phyloP scores from a whole-genome alignment of 2,329 filamentous ascomycete species.

The Aspergillus awamori region DNA sequence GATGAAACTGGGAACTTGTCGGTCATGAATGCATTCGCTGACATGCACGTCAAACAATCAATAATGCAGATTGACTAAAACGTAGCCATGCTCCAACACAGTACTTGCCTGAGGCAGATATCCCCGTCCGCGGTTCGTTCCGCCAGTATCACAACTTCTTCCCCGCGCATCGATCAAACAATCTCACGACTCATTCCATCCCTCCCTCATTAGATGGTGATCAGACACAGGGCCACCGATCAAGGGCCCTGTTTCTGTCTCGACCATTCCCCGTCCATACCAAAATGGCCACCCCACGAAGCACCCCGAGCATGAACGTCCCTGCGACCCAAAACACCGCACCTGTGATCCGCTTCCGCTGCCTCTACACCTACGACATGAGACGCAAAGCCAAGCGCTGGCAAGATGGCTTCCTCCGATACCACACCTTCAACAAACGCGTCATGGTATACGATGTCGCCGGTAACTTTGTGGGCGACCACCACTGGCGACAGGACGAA shows the following conservation, averaged over 20 bases:
- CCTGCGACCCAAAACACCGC: conserved; percentile 66
- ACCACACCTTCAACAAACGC: conserved; percentile 87
- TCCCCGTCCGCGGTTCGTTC: neutral
- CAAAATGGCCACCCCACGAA: conserved; percentile 24
- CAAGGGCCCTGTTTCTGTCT: conserved; percentile 13
- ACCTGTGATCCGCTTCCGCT: conserved; percentile 77
- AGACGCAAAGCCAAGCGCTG: conserved; percentile 86
- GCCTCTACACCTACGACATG: conserved; percentile 84
- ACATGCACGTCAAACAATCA: no score
- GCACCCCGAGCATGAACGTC: conserved; percentile 33
- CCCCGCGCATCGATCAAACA: neutral
- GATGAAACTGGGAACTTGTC: no score
- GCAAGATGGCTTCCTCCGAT: conserved; percentile 88
- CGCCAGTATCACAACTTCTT: neutral
- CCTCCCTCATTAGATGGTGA: conserved; percentile 16
- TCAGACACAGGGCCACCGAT: conserved; percentile 13
- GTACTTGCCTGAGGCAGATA: no score
- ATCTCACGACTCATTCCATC: neutral
- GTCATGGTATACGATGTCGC: conserved; percentile 87
- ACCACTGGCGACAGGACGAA: conserved; percentile 72
- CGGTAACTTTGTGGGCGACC: conserved; percentile 80
- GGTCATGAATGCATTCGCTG: no score
- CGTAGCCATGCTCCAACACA: no score
- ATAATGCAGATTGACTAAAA: no score
- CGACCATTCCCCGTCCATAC: conserved; percentile 18